These are phyloP conservation scores for Agastache rugosa DNA, from an alignment of 257 asterid species.

Conservation along the genomic window DNA sequence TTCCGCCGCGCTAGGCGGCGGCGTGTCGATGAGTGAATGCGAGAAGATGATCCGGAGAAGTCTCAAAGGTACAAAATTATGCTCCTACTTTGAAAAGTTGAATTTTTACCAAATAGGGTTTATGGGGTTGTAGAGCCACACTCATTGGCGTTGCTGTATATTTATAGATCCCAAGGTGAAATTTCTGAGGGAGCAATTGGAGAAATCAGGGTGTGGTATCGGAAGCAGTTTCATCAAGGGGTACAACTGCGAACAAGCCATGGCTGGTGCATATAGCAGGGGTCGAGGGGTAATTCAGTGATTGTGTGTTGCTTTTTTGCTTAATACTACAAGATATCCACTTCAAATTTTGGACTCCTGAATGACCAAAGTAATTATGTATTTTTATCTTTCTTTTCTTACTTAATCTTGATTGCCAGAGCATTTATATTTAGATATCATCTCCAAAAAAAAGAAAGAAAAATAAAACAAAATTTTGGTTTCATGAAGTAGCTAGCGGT, in stretches of 20 bases:
- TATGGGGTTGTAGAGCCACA: slow-evolving; percentile 24
- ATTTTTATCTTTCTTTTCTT: not conserved
- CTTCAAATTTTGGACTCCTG: slow-evolving; percentile 7
- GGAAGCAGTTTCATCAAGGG: slow-evolving; percentile 71
- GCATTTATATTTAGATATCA: not conserved
- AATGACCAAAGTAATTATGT: not conserved
- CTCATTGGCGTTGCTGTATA: not conserved
- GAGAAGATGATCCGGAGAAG: slow-evolving; percentile 66
- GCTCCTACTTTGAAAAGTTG: not conserved
- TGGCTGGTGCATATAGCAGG: slow-evolving; percentile 62
- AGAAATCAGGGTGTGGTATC: slow-evolving; percentile 72
- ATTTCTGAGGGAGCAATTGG: slow-evolving; percentile 71
- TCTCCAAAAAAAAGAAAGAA: not conserved
- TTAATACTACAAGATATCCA: not conserved
- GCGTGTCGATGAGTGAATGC: slow-evolving; percentile 64
- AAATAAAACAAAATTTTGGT: not conserved
- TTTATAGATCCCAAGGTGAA: slow-evolving; percentile 80
- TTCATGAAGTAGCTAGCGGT: slow-evolving; percentile 9
- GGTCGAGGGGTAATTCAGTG: slow-evolving; percentile 66
- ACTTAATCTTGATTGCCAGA: not conserved
- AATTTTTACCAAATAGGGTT: not conserved
- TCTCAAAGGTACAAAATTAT: slow-evolving; percentile 53
- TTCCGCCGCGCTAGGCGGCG: slow-evolving; percentile 32
- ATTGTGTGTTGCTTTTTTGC: slow-evolving; percentile 14
- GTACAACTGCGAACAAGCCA: slow-evolving; percentile 44